Percentiles rank a stretch among this genome's conserved stretches.
phyloP scores from a whole-genome alignment of 164 flowering plant species.

The Magnolia changhungtana region DNA sequence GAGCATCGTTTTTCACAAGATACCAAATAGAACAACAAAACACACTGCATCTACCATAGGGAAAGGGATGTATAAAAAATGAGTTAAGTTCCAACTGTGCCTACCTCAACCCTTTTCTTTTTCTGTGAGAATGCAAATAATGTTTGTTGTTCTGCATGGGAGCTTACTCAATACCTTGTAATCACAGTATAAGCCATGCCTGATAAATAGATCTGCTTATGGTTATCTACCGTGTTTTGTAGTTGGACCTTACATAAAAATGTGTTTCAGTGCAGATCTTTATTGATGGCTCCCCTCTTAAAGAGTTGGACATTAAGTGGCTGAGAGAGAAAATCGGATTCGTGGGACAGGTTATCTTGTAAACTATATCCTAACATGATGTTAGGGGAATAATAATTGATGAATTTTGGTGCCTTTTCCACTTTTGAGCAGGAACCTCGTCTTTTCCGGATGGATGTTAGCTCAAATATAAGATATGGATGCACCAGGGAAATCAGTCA shows the following conservation, averaged over 20 bases:
- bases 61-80: no score
- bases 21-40: no score
- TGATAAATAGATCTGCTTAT: no score
- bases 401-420: constrained; percentile 2
- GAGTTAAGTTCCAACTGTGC: no score
- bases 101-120: no score
- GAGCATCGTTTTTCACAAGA: no score
- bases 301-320: constrained; percentile 79
- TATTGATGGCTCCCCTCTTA: constrained; percentile 70
- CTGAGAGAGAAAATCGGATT: constrained; percentile 77
- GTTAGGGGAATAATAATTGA: background rate
- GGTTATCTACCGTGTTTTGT: background rate
- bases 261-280: constrained; percentile 45
- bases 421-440: constrained; percentile 65
- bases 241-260: constrained; percentile 8
- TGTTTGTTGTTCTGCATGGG: no score
- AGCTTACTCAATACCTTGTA: no score
- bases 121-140: no score
- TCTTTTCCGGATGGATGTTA: constrained; percentile 77
- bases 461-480: constrained; percentile 87
- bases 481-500: constrained; percentile 61
- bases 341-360: constrained; percentile 73
- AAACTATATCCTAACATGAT: background rate
- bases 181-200: no score
- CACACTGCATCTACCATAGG: no score